Conservation (phyloP, 2,329 filamentous ascomycete species). For the Xylariaceae sp. region DNA sequence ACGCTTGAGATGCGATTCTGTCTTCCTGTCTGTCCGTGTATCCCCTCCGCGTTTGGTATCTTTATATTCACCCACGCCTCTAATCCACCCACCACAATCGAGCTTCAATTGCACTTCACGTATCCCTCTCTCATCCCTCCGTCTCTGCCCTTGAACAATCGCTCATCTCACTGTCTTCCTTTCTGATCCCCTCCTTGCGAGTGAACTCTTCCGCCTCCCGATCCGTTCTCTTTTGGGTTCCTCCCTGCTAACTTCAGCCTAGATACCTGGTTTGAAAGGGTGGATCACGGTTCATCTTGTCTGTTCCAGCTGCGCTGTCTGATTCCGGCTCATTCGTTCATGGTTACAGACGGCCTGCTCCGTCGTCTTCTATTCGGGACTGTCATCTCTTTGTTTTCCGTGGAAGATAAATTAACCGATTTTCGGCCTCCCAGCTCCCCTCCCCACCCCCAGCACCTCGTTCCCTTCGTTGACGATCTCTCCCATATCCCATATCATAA, state of each 20-base stretch:
- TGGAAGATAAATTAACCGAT: neutral
- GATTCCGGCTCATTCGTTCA: neutral
- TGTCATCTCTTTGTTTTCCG: no score
- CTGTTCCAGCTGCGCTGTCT: neutral
- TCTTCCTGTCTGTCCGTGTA: no score
- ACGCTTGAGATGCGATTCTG: no score
- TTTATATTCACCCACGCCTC: neutral
- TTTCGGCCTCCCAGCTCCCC: neutral
- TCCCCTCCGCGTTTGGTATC: no score
- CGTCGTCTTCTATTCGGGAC: neutral
- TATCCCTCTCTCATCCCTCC: neutral
- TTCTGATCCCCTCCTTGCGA: neutral
- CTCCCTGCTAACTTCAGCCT: neutral
- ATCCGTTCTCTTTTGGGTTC: neutral
- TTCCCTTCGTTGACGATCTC: neutral
- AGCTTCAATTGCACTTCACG: neutral
- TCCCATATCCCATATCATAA: neutral
- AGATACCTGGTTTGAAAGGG: neutral
- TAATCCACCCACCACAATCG: neutral
- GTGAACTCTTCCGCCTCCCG: neutral
- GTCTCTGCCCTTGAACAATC: neutral
- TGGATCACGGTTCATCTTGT: neutral
- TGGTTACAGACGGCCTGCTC: neutral
- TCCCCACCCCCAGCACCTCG: neutral
- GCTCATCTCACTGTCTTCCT: neutral